phyloP scores from a whole-genome alignment of 768 basidiomycete species.

The Gautieria morchelliformis region DNA sequence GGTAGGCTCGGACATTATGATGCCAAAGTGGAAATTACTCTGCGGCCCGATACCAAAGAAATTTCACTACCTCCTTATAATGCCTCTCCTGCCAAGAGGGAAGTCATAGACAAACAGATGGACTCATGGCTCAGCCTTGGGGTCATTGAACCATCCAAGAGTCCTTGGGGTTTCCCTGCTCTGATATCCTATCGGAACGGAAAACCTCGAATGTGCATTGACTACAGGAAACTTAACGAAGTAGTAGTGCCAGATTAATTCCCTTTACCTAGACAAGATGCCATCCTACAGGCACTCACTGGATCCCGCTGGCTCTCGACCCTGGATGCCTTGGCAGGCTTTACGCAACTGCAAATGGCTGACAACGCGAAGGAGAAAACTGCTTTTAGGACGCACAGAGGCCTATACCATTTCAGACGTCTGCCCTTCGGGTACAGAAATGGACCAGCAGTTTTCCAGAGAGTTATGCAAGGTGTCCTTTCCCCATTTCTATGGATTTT shows the following conservation, averaged over 20 bases:
- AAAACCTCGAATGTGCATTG: slow-evolving; percentile 28
- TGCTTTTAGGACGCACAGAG: too few relatives aligned
- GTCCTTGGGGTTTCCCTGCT: slow-evolving; percentile 27
- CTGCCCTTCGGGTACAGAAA: slow-evolving; percentile 24
- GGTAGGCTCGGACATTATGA: too few relatives aligned
- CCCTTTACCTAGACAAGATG: slow-evolving; percentile 18
- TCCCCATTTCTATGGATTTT: slow-evolving; percentile 30
- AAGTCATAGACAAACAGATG: slow-evolving; percentile 21
- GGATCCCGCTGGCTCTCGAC: slow-evolving; percentile 9
- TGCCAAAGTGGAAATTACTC: too few relatives aligned
- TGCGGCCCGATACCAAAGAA: too few relatives aligned
- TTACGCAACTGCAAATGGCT: too few relatives aligned
- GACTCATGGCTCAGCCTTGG: slow-evolving; percentile 27
- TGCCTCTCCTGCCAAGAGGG: slow-evolving; percentile 15
- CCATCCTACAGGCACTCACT: slow-evolving; percentile 21
- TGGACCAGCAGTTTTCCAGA: slow-evolving; percentile 29
- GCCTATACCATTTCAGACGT: too few relatives aligned
- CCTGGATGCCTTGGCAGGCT: too few relatives aligned
- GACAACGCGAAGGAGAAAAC: too few relatives aligned
- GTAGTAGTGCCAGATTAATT: slow-evolving; percentile 20
- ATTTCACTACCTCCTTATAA: slow-evolving; percentile 15
- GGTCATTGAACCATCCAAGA: slow-evolving; percentile 31
- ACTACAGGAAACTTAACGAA: slow-evolving; percentile 23
- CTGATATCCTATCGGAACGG: slow-evolving; percentile 28
- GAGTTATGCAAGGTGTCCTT: slow-evolving; percentile 30